Evolutionary conservation across 1,284 basidiomycete species (phyloP), one percentile per base, ranked within the genome.

Genomic region (Rhodotorula sp.): DNA sequence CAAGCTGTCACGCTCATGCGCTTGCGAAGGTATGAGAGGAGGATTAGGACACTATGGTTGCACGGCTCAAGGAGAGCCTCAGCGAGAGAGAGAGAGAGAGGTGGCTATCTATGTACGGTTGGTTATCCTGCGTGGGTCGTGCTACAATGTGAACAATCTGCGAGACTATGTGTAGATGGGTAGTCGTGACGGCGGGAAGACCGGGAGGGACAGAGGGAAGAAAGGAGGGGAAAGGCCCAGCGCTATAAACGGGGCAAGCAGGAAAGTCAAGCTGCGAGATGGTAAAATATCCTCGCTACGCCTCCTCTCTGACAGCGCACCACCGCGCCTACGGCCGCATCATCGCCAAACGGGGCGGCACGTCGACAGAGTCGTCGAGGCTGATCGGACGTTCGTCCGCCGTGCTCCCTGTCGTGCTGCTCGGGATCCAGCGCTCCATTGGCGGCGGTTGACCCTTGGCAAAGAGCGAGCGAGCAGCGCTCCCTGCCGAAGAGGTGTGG

Each of bases 361-460:
- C n/a, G 46, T 51, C 63, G 55, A 72, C 66, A 0, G 13, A 10
- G 12, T 72, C 70, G 63, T 62, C 60, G 50, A 72, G 64, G 41
- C 63, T 66, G 64, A 72, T 65, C 7, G 70, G 70, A 13, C 55
- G 39, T 41, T 72, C 70, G 50, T 72, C 70, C 15, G 63, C 70
- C 17, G 66, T 62, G 41, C 65, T 71, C 22, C 53, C 48, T 5
- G 61, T 48, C 19, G 61, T 32, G 32, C 10, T 25, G 55, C 19
- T 27, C n/a, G n/a, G n/a, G n/a, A n/a, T n/a, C n/a, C n/a, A n/a
- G n/a, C n/a, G n/a, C n/a, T n/a, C n/a, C n/a, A n/a, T n/a, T n/a
- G n/a, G n/a, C n/a, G n/a, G n/a, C n/a, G n/a, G n/a, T n/a, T n/a
- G n/a, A n/a, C n/a, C n/a, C 27, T 34, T 61, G 58, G 17, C 21